Percentiles rank a stretch among this genome's conserved stretches.
phyloP scores from a whole-genome alignment of 2,329 filamentous ascomycete species.

The Penicillium glabrum region DNA sequence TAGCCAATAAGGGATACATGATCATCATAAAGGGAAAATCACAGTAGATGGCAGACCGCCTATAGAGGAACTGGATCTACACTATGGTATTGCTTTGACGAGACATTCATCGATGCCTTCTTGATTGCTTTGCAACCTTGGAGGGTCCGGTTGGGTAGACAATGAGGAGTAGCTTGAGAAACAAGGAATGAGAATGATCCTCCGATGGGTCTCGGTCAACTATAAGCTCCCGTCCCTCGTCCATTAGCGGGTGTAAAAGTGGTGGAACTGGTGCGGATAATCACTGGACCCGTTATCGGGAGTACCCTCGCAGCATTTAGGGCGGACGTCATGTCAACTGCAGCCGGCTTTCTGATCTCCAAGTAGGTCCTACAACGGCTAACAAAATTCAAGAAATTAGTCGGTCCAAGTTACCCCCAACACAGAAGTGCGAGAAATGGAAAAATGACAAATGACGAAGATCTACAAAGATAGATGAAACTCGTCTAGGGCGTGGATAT shows the following conservation, averaged over 20 bases:
- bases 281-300: constrained; percentile 45
- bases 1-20: no score
- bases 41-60: not conserved
- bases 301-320: constrained; percentile 45
- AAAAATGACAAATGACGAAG: constrained; percentile 45
- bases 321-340: constrained; percentile 49
- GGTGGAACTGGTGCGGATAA: constrained; percentile 42
- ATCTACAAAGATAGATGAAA: constrained; percentile 36
- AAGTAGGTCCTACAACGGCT: constrained; percentile 16
- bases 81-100: not conserved
- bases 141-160: not conserved
- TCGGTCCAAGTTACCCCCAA: constrained; percentile 22
- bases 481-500: constrained; percentile 53
- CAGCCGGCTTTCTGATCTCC: constrained; percentile 37
- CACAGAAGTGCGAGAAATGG: constrained; percentile 22
- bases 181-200: not conserved
- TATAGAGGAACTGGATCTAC: not conserved
- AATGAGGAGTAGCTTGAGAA: not conserved
- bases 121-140: not conserved
- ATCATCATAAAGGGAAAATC: not conserved
- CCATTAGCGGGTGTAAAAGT: constrained; percentile 44
- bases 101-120: not conserved
- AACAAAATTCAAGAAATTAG: not conserved
- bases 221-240: constrained; percentile 16
- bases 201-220: constrained; percentile 42